A percentile compares a stretch with the other conserved stretches of the same genome.
Evolutionary conservation across 306 rosid species (phyloP).

Genomic region (Inga laurina): DNA sequence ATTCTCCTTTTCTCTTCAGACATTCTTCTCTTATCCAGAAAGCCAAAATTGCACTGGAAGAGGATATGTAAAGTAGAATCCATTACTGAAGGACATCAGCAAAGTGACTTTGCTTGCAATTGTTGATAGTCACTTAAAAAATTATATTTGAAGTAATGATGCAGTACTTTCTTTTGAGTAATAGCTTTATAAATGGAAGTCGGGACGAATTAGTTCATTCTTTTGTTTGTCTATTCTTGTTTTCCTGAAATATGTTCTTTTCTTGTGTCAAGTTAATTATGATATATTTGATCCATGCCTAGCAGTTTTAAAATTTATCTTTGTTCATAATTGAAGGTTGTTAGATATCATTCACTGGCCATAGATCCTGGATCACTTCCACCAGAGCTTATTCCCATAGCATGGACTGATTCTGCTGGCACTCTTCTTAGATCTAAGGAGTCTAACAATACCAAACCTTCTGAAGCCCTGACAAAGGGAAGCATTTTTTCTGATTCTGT

Average conservation of each 20-base stretch:
- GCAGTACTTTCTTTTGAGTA: slow-evolving; percentile 11
- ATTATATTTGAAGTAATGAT: slow-evolving; percentile 1
- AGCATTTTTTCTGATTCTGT: slow-evolving; percentile 39
- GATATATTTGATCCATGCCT: slow-evolving; percentile 20
- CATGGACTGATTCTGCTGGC: slow-evolving; percentile 78
- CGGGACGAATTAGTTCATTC: neutral
- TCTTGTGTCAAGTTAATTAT: slow-evolving; percentile 21
- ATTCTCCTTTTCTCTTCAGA: neutral
- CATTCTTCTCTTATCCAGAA: slow-evolving; percentile 12
- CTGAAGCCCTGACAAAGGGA: slow-evolving; percentile 36
- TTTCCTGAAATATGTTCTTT: neutral
- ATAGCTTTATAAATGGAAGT: slow-evolving; percentile 5
- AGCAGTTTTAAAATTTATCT: slow-evolving; percentile 15
- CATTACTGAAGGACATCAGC: neutral
- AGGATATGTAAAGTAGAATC: neutral
- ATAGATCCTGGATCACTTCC: slow-evolving; percentile 87
- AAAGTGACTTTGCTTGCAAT: slow-evolving; percentile 12
- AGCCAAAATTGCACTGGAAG: slow-evolving; percentile 7
- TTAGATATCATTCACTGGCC: slow-evolving; percentile 96
- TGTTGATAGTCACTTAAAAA: slow-evolving; percentile 23
- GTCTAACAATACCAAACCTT: slow-evolving; percentile 43
- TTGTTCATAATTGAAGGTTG: slow-evolving; percentile 72
- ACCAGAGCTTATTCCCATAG: slow-evolving; percentile 85
- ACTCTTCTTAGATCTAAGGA: slow-evolving; percentile 52
- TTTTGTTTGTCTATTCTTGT: neutral